These are phyloP conservation scores for Aquanectria penicillioides DNA, from an alignment of 2,329 filamentous ascomycete genomes.

Conservation along the genomic window DNA sequence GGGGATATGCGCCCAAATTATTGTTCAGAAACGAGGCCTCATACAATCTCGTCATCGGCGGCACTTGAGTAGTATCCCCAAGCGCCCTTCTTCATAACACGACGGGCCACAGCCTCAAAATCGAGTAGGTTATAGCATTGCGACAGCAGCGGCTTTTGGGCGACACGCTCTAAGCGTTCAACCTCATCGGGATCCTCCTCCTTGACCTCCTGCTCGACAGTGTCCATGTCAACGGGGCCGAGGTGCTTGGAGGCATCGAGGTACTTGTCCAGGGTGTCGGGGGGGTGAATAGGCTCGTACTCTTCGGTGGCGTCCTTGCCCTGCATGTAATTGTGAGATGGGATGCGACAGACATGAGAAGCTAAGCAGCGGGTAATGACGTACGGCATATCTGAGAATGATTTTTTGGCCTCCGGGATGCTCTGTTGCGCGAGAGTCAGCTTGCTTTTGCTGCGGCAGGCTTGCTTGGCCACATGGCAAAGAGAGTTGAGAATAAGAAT, in stretches of 20 bases:
- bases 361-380: conserved; percentile 31
- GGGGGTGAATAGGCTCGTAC: conserved; percentile 88
- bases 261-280: conserved; percentile 87
- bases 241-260: conserved; percentile 87
- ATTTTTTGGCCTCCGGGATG: conserved; percentile 92
- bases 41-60: conserved; percentile 63
- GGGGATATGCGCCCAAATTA: neutral
- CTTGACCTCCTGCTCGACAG: conserved; percentile 76
- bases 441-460: neutral
- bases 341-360: neutral
- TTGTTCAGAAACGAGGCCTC: conserved; percentile 10
- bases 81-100: conserved; percentile 93
- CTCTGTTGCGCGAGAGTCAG: conserved; percentile 58
- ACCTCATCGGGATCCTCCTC: conserved; percentile 69
- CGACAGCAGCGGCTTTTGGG: conserved; percentile 80
- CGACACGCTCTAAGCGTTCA: conserved; percentile 78
- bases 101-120: conserved; percentile 91
- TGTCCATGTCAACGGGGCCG: conserved; percentile 88
- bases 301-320: conserved; percentile 94
- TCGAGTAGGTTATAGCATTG: conserved; percentile 96
- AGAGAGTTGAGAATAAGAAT: too few relatives aligned
- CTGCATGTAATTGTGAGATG: conserved; percentile 43
- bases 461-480: too few relatives aligned
- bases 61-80: conserved; percentile 99
- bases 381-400: conserved; percentile 90